Conservation (phyloP, 2,329 filamentous ascomycete genomes). For the Aspergillus aculeatus region DNA sequence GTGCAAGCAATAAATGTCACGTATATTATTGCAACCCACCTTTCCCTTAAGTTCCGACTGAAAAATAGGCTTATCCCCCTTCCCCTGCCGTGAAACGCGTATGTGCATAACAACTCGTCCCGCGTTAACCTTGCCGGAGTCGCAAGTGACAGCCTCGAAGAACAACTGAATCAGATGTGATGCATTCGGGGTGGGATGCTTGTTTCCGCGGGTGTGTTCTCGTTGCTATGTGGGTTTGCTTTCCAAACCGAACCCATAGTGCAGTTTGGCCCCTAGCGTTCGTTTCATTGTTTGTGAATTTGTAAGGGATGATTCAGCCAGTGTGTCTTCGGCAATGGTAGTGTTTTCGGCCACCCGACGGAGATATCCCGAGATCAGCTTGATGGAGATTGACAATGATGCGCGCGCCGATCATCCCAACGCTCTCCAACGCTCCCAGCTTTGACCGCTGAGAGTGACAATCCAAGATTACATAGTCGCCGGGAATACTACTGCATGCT, state of each 20-base stretch:
- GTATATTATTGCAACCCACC: neutral
- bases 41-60: neutral
- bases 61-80: neutral
- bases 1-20: neutral
- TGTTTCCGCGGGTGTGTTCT: neutral
- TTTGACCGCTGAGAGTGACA: slow-evolving; percentile 18
- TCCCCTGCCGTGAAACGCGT: too few relatives aligned
- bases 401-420: slow-evolving; percentile 23
- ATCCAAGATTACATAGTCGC: slow-evolving; percentile 8
- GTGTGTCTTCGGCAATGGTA: slow-evolving; percentile 1
- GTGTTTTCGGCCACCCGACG: slow-evolving; percentile 3
- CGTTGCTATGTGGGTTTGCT: neutral
- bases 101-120: too few relatives aligned
- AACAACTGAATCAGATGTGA: neutral
- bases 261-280: neutral
- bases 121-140: neutral
- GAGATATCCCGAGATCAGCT: slow-evolving; percentile 17
- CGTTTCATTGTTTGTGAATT: neutral
- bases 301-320: neutral
- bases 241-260: neutral
- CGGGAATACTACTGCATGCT: slow-evolving; percentile 25
- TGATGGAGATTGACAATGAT: slow-evolving; percentile 16
- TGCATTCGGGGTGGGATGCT: neutral
- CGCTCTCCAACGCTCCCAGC: slow-evolving; percentile 23
- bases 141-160: neutral